Evolutionary conservation across 208 protist genomes (phyloP), one percentile per base, ranked within the genome.

Genomic region (Herpetomonas tarakana): DNA sequence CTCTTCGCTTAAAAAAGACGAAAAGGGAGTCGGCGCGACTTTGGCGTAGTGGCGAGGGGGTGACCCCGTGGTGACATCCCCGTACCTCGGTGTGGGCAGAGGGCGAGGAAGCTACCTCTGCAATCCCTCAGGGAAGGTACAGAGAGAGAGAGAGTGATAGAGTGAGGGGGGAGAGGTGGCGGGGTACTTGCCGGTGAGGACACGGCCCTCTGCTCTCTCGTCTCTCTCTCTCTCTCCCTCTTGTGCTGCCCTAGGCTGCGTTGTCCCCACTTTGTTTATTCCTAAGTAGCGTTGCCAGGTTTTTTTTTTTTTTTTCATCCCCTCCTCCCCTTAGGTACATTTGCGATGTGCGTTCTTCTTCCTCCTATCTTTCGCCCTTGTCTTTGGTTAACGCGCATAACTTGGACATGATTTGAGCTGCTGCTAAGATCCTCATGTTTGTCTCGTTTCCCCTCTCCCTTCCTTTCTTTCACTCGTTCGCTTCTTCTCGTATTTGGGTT

Each of bases 251-350:
- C n/a, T n/a, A n/a, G n/a, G n/a, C n/a, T n/a, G n/a, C n/a, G n/a
- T n/a, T n/a, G n/a, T n/a, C n/a, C n/a, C n/a, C n/a, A n/a, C n/a
- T n/a, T n/a, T n/a, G n/a, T n/a, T n/a, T n/a, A n/a, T n/a, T n/a
- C n/a, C n/a, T n/a, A n/a, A n/a, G n/a, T n/a, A n/a, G n/a, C n/a
- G n/a, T n/a, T n/a, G n/a, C n/a, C n/a, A n/a, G n/a, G n/a, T 47
- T 61, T 50, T 47, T 58, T 58, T 27, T 57, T 57, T 21, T 57
- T 57, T 59, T 52, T 52, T 6, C n/a, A 22, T 52, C n/a, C 18
- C 18, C 46, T 9, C n/a, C 18, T 12, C 22, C n/a, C 7, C n/a
- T 52, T 52, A 7, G 11, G 12, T 46, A 26, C 2, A 14, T 1
- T 52, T 67, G 4, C 50, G 50, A 35, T 45, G 22, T 12, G 7